Evolutionary conservation across 768 basidiomycete genomes (phyloP), one percentile per base, ranked within the genome.

Genomic region (Phaeolepiota aurea): DNA sequence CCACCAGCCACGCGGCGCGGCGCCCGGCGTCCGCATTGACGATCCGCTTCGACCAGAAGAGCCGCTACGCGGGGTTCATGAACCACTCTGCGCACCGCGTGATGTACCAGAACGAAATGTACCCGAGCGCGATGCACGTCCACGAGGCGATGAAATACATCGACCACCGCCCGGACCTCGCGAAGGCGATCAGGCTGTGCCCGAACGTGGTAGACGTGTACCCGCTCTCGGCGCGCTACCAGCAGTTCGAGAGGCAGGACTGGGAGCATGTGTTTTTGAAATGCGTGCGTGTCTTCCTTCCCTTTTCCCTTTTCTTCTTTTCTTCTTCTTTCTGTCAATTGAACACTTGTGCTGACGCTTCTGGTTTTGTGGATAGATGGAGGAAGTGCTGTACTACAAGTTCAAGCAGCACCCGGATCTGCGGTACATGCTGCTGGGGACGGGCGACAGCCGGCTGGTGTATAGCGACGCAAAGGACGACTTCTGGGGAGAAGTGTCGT

Each of bases 121-220:
- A 79, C 48, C 82, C 82, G 1, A 82, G 77, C 1, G 87, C 81
- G 7, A 57, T 78, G 49, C 87, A 89, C 48, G 66, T 89, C n/a
- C 71, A 77, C 40, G 84, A 89, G 57, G 84, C 85, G 5, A 63
- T 83, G 52, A 83, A 83, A 54, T 89, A 77, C 55, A 51, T 76
- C 25, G 65, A 67, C 2, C 55, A 64, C 15, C 62, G 64, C 2
- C 74, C 72, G 0, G 69, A 72, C 0, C 48, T 82, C 13, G 76
- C 77, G 9, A 77, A 84, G 41, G 49, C 51, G 20, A 80, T 88
- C 42, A 67, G 82, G 14, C 32, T n/a, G 1, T 62, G 59, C 41
- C 40, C 43, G 5, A 52, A 63, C 23, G 54, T 66, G 11, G 49
- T 50, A 10, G 59, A 65, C 0, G 63, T 74, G 3, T 68, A 67